phyloP scores from a whole-genome alignment of 495 filamentous ascomycete species.

The Hypoxylon lienhwacheense region DNA sequence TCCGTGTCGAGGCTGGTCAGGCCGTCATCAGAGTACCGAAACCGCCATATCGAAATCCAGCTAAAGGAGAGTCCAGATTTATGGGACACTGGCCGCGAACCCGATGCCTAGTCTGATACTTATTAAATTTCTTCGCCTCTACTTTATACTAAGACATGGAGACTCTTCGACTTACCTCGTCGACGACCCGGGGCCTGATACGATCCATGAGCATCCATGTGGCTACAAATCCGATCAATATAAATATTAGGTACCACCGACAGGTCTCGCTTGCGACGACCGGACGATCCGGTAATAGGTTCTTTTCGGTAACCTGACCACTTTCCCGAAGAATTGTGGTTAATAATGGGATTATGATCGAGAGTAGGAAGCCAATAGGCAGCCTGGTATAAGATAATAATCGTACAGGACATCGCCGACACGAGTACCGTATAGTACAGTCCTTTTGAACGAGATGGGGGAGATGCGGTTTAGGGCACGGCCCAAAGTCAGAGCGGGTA shows the following conservation, averaged over 20 bases:
- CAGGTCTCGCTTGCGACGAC: not conserved
- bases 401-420: slow-evolving; percentile 8
- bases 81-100: not conserved
- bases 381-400: slow-evolving; percentile 10
- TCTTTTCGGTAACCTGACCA: not conserved
- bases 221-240: slow-evolving; percentile 20
- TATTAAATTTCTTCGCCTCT: no score
- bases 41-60: slow-evolving; percentile 1
- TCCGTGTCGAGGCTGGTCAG: not conserved
- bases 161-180: slow-evolving; percentile 4
- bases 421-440: not conserved
- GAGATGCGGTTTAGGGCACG: not conserved
- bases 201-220: slow-evolving; percentile 28
- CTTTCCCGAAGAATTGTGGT: slow-evolving; percentile 20
- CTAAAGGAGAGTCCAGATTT: not conserved
- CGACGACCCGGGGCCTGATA: not conserved
- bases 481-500: not conserved
- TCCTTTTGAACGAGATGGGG: slow-evolving; percentile 2
- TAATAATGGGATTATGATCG: slow-evolving; percentile 16
- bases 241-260: slow-evolving; percentile 15
- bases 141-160: not conserved
- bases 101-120: not conserved
- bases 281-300: not conserved
- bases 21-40: slow-evolving; percentile 7
- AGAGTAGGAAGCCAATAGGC: slow-evolving; percentile 11